Evolutionary conservation across 83 land plant genomes (phyloP).

Genomic region (Isoetes engelmannii): DNA sequence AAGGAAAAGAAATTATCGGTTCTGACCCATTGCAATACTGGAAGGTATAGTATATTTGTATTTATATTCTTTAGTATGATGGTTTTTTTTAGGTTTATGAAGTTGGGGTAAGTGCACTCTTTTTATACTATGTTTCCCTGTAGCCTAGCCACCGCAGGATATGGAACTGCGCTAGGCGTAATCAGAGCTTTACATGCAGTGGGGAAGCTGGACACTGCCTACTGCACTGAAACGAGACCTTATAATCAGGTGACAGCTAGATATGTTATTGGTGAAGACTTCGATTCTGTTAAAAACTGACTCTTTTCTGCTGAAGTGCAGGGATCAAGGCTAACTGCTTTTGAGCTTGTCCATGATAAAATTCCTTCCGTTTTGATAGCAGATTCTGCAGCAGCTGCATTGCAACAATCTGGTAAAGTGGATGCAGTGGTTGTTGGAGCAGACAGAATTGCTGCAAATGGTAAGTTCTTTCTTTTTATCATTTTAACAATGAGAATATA

Average conservation of each 20-base stretch:
- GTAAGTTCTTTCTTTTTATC: conserved; percentile 21
- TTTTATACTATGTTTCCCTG: not conserved
- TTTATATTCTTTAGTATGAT: not conserved
- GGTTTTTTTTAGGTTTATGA: not conserved
- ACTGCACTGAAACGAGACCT: conserved; percentile 91
- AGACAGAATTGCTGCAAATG: conserved; percentile 94
- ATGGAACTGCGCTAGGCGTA: conserved; percentile 98
- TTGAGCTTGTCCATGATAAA: conserved; percentile 86
- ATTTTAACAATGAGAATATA: not conserved
- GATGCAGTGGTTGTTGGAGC: conserved; percentile 95
- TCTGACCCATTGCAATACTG: conserved; percentile 95
- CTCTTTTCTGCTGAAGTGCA: conserved; percentile 32
- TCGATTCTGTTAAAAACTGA: not conserved
- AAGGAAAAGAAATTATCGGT: conserved; percentile 43
- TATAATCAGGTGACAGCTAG: conserved; percentile 76
- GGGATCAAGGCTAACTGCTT: conserved; percentile 96
- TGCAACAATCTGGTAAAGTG: conserved; percentile 62
- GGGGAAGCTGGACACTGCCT: conserved; percentile 61
- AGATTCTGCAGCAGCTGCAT: conserved; percentile 89
- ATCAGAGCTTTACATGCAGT: conserved; percentile 64
- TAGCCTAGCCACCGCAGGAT: conserved; percentile 95
- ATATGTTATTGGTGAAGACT: conserved; percentile 1
- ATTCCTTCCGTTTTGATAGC: conserved; percentile 89
- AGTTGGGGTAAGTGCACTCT: not conserved
- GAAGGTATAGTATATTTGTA: conserved; percentile 45